Conservation (phyloP, 1,284 basidiomycete genomes). For the Ustilago esculenta region DNA sequence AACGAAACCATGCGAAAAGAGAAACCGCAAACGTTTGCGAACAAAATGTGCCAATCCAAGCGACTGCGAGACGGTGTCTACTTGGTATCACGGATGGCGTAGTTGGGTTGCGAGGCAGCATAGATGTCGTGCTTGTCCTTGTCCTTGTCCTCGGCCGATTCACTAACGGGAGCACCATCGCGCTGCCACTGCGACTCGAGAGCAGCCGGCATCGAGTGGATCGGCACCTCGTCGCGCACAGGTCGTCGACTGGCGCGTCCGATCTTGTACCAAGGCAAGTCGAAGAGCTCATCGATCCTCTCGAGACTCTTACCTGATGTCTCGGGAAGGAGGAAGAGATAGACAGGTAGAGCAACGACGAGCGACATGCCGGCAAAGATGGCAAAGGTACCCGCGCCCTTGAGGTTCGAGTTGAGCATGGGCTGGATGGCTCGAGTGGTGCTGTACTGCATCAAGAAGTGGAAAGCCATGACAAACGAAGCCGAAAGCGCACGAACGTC, state of each 20-base stretch:
- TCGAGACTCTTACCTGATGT: constrained; percentile 46
- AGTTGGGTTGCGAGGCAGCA: constrained; percentile 10
- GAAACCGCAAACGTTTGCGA: no score
- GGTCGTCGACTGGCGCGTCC: constrained; percentile 38
- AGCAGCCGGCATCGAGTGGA: constrained; percentile 47
- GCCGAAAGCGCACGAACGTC: constrained; percentile 43
- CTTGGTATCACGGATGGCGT: constrained; percentile 31
- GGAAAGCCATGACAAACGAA: constrained; percentile 46
- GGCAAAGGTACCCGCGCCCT: constrained; percentile 42
- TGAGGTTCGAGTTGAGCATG: constrained; percentile 47
- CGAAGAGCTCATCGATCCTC: constrained; percentile 49
- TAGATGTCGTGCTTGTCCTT: constrained; percentile 28
- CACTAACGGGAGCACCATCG: background rate
- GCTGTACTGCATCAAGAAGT: constrained; percentile 46
- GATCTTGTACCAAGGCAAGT: constrained; percentile 50
- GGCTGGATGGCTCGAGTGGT: constrained; percentile 37
- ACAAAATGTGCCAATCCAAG: no score
- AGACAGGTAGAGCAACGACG: constrained; percentile 29
- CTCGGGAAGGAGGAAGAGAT: constrained; percentile 47
- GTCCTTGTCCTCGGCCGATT: constrained; percentile 30
- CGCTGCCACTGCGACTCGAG: constrained; percentile 32
- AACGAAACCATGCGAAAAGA: no score
- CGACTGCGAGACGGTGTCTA: no score
- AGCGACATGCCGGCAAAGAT: constrained; percentile 40
- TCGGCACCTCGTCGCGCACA: constrained; percentile 36